phyloP scores from a whole-genome alignment of 805 yeast species.

The Trichomonascus vanleenenianus region DNA sequence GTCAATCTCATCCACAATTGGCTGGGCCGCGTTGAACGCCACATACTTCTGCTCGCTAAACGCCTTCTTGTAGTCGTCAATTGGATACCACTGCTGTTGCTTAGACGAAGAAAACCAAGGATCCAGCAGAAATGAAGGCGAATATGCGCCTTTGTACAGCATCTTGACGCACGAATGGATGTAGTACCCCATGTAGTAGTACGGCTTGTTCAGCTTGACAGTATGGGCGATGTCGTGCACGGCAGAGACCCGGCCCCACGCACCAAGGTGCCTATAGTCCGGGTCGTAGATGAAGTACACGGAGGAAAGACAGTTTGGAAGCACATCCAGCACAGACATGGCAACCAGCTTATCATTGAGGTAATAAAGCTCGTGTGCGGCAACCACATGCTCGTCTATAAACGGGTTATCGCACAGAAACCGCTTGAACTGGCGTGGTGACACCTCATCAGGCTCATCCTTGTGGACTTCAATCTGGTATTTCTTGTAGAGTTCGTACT shows the following conservation, averaged over 20 bases:
- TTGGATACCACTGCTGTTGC: not conserved
- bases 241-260: slow-evolving; percentile 68
- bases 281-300: slow-evolving; percentile 90
- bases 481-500: slow-evolving; percentile 42
- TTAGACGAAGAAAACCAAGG: slow-evolving; percentile 20
- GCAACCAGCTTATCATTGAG: slow-evolving; percentile 57
- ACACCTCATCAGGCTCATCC: slow-evolving; percentile 44
- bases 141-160: slow-evolving; percentile 67
- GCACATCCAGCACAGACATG: slow-evolving; percentile 64
- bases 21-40: too few relatives aligned
- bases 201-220: slow-evolving; percentile 38
- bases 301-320: slow-evolving; percentile 64
- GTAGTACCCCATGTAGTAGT: slow-evolving; percentile 75
- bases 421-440: slow-evolving; percentile 43
- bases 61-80: too few relatives aligned
- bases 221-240: slow-evolving; percentile 58
- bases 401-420: slow-evolving; percentile 72
- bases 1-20: too few relatives aligned
- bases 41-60: too few relatives aligned
- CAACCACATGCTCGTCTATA: slow-evolving; percentile 19
- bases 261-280: slow-evolving; percentile 54
- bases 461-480: slow-evolving; percentile 69
- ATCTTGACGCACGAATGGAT: slow-evolving; percentile 74
- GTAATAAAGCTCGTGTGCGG: slow-evolving; percentile 75
- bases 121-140: slow-evolving; percentile 28